Base-by-base conservation (phyloP, 257 asterid species). In the Solanum medicagineum region DNA sequence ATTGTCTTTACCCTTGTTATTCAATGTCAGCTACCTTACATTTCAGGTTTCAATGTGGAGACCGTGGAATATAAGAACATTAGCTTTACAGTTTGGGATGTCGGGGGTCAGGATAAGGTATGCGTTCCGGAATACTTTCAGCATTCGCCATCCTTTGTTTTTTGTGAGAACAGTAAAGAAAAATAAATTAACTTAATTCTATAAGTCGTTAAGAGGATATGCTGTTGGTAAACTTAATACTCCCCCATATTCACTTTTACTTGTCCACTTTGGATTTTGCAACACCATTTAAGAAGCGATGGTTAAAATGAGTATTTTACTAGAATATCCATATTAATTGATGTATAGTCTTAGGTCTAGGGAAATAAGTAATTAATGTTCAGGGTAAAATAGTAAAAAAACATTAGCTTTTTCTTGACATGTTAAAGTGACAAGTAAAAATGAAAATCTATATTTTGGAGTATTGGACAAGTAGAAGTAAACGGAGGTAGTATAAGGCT, bases 11-110 rank as follows among this genome's bases (percentile, higher is more conserved):
- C 19, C 8, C 75, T 32, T 32, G 47, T 68, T 36, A 68, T 32
- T 32, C 7, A 60, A 68, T 68, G 75, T 22, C 75, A 68, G 19
- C 22, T 60, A 68, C 75, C 75, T 6, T 32, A 26, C 10, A 15
- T 68, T 68, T 68, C 49, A 68, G 75, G 75, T 68, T 68, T 68
- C 49, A 68, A 68, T 68, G 75, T 68, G 75, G 75, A 68, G 75
- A 68, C 75, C 3, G 75, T 68, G 75, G 75, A 68, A 68, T 68
- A 68, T 8, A 80, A 80, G 69, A 80, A 80, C 57, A 80, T 80
- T 55, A 80, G 84, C 84, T 80, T 80, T 80, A 80, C 84, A 20
- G 84, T 80, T 26, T 80, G 84, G 84, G 84, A 80, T 80, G 84
- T 80, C 24, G 84, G 84, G 22, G 84, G 84, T 40, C 69, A 80